Conservation (phyloP, 495 filamentous ascomycete species). For the Penicillium parvum region DNA sequence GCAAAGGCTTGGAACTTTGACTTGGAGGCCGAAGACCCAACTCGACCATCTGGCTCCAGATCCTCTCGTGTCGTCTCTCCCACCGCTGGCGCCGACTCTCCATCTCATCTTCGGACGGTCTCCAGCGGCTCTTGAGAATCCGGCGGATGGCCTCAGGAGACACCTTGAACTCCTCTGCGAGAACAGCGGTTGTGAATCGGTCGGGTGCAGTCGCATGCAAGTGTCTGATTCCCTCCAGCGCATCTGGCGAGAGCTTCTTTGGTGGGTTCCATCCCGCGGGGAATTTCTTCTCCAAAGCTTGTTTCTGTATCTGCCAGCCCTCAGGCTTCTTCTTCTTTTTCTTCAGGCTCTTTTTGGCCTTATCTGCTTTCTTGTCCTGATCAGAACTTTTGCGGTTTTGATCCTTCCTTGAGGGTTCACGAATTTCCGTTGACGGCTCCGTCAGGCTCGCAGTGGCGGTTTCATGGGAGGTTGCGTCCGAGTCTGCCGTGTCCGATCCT, state of each 20-base stretch:
- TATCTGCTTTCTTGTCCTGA: constrained; percentile 8
- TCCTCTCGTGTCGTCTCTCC: constrained; percentile 70
- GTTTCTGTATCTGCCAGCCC: constrained; percentile 69
- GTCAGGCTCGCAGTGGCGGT: not conserved
- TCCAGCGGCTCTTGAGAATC: constrained; percentile 84
- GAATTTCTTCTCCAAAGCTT: constrained; percentile 67
- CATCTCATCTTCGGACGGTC: constrained; percentile 56
- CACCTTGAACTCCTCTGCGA: constrained; percentile 76
- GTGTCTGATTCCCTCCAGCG: constrained; percentile 77
- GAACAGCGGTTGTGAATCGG: constrained; percentile 65
- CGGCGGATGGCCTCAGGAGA: constrained; percentile 82
- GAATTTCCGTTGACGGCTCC: not conserved
- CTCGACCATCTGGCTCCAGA: constrained; percentile 72
- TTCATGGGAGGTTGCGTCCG: not conserved
- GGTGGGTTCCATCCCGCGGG: constrained; percentile 68
- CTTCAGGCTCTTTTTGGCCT: not conserved
- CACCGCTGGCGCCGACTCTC: constrained; percentile 63
- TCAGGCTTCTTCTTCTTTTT: constrained; percentile 44
- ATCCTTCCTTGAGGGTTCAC: not conserved
- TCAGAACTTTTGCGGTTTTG: constrained; percentile 1
- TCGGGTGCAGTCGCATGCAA: constrained; percentile 71
- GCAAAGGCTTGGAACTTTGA: constrained; percentile 18
- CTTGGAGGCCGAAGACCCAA: constrained; percentile 56
- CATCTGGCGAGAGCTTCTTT: constrained; percentile 87
- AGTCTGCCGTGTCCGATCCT: not conserved